Evolutionary conservation across 2,329 filamentous ascomycete species (phyloP).

Genomic region (Ophiocordyceps polyrhachis-furcata): DNA sequence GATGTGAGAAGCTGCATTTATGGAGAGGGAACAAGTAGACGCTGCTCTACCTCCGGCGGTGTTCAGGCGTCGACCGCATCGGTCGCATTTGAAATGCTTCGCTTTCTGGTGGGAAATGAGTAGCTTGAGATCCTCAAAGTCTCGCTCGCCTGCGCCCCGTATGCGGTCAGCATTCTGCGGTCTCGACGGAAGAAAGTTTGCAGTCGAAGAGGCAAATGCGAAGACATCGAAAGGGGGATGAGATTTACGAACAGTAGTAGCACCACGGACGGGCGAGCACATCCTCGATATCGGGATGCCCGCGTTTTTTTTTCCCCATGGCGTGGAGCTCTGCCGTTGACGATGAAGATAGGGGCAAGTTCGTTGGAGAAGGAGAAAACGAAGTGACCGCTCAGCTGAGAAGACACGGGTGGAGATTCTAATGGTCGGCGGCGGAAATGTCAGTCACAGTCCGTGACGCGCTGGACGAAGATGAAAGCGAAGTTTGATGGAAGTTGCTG

Average conservation of each 20-base stretch:
- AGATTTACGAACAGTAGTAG: slow-evolving; percentile 58
- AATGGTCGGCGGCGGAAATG: too few relatives aligned
- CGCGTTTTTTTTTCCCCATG: slow-evolving; percentile 85
- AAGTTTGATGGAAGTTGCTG: too few relatives aligned
- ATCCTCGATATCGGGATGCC: slow-evolving; percentile 73
- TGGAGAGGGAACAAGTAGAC: not conserved
- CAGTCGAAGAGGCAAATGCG: too few relatives aligned
- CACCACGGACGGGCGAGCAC: slow-evolving; percentile 81
- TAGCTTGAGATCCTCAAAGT: slow-evolving; percentile 94
- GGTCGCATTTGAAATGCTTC: slow-evolving; percentile 97
- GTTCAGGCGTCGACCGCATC: slow-evolving; percentile 73
- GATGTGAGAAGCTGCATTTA: slow-evolving; percentile 1
- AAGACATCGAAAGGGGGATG: too few relatives aligned
- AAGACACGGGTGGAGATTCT: too few relatives aligned
- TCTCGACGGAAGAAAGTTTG: too few relatives aligned
- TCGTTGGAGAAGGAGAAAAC: too few relatives aligned
- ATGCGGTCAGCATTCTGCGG: not conserved
- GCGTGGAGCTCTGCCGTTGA: not conserved
- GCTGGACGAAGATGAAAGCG: too few relatives aligned
- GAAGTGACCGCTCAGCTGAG: too few relatives aligned
- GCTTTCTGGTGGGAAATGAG: slow-evolving; percentile 95
- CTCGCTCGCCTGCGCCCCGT: slow-evolving; percentile 49
- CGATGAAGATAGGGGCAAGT: not conserved
- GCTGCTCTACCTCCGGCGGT: slow-evolving; percentile 65
- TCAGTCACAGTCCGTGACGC: too few relatives aligned